Base-by-base conservation (phyloP, 768 basidiomycete genomes). In the Neoboletus brunneissimus region DNA sequence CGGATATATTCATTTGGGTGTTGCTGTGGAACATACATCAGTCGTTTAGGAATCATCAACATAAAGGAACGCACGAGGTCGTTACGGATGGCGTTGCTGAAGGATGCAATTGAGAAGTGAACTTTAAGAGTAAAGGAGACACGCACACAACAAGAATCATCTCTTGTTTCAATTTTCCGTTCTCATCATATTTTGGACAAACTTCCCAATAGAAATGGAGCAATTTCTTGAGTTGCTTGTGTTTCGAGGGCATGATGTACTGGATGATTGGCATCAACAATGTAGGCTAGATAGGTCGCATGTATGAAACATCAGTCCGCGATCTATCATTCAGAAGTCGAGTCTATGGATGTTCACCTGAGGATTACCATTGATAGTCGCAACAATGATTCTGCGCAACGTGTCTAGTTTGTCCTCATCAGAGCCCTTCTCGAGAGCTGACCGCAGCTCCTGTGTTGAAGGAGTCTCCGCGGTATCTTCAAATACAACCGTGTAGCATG, bases 1-100 rank as follows among this genome's bases (percentile, higher is more conserved):
- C 97, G 91, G 65, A 99, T 97, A 72, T 98, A 99, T 78, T 99
- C 97, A 66, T 99, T 98, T 10, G 96, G 95, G 67, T 99, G 97
- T 94, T 98, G 95, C 91, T 95, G 60, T 7, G 42, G 23, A 34
- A 47, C 0, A 32, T n/a, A 31, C 4, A 18, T 63, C 40, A 55
- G 48, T 37, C 35, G 27, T 23, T 11, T 9, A 16, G 12, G 11
- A 13, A 20, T 15, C 13, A 53, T 59, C 37, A 29, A 27, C 29
- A 3, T 41, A 25, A 51, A 31, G 31, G 31, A 16, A 77, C 90
- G 62, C 61, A 94, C 94, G 53, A 98, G 84, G 77, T 99, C 96
- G 72, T 98, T 97, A 59, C 94, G 90, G 71, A 98, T 94, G 50
- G 97, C 94, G 68, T 98, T 98, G 61, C 94, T 95, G 65, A 35